Percentiles rank a stretch among this genome's conserved stretches.
Evolutionary conservation across 73 alveolate species (phyloP).

Genomic region (Paramecium pentaurelia): DNA sequence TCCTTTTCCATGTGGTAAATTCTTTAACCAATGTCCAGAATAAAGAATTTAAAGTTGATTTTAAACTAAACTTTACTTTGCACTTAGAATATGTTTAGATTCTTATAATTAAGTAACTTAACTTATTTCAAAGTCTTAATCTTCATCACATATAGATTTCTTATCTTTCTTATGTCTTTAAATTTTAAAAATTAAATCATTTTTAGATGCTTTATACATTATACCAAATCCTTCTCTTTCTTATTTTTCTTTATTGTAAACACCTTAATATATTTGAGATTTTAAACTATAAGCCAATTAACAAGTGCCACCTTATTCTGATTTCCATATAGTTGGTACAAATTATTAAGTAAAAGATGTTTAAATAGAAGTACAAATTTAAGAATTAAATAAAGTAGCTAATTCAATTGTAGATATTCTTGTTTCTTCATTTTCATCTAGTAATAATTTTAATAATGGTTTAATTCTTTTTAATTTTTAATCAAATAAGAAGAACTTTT

Average conservation of each 20-base stretch:
- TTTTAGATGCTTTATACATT: neutral
- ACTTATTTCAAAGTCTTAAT: neutral
- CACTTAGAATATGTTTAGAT: neutral
- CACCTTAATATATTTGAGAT: neutral
- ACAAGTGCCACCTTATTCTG: neutral
- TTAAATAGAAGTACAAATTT: neutral
- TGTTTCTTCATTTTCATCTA: neutral
- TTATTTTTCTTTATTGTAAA: neutral
- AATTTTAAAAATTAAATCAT: neutral
- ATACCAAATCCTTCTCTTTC: neutral
- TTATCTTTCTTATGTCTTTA: neutral
- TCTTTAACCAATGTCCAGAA: neutral
- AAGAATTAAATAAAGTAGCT: neutral
- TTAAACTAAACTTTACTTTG: neutral
- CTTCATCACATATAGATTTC: neutral
- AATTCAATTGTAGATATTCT: conserved; percentile 1
- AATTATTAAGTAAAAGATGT: neutral
- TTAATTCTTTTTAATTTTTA: neutral
- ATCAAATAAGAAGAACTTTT: neutral
- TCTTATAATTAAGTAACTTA: neutral
- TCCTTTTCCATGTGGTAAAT: conserved; percentile 22
- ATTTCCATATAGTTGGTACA: neutral
- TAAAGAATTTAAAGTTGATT: neutral
- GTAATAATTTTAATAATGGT: neutral
- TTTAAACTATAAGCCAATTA: neutral